These are phyloP conservation scores for Capsicum baccatum DNA, from an alignment of 257 asterid genomes.

Conservation along the genomic window DNA sequence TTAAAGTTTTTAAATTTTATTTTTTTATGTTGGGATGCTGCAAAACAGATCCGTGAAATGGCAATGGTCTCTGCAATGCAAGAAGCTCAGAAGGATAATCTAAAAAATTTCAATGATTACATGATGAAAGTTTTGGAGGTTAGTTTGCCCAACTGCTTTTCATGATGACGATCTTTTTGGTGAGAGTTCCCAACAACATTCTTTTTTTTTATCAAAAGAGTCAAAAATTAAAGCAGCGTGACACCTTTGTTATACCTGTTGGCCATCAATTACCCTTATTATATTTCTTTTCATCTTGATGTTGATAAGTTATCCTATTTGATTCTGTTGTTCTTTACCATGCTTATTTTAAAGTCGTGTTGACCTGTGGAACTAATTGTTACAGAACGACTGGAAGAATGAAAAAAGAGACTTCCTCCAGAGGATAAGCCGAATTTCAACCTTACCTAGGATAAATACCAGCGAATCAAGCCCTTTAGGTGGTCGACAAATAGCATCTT, in stretches of 20 bases:
- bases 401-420: conserved; percentile 90
- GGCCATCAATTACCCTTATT: neutral
- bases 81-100: conserved; percentile 95
- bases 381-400: conserved; percentile 97
- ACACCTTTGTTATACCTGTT: conserved; percentile 17
- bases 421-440: conserved; percentile 80
- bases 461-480: conserved; percentile 53
- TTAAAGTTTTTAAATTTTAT: too few relatives aligned
- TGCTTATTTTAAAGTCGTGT: conserved; percentile 23
- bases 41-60: conserved; percentile 91
- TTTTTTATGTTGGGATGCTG: conserved; percentile 32
- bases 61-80: conserved; percentile 95
- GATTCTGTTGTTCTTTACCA: neutral
- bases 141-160: conserved; percentile 31
- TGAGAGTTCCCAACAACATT: neutral
- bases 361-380: conserved; percentile 34
- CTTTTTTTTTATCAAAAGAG: neutral
- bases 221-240: neutral
- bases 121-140: conserved; percentile 98
- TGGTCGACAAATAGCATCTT: conserved; percentile 62
- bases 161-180: neutral
- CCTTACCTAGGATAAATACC: conserved; percentile 76
- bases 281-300: neutral
- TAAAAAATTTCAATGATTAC: conserved; percentile 80
- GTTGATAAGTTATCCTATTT: neutral